phyloP scores from a whole-genome alignment of 257 asterid species.

The Gardenia jasminoides region DNA sequence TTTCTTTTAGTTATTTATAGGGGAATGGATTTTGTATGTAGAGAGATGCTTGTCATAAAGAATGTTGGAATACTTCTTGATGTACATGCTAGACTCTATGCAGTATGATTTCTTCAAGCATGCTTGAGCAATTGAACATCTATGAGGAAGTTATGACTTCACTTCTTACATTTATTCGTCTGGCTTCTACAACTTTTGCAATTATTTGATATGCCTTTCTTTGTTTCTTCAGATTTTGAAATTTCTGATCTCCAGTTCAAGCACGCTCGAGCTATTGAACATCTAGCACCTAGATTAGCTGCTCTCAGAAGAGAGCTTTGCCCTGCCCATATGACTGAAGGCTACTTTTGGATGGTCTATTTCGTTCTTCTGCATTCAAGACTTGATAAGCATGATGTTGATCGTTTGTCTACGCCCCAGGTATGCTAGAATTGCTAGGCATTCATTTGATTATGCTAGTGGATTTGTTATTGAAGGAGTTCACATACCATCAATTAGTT shows the following conservation, averaged over 20 bases:
- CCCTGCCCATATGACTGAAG: constrained; percentile 87
- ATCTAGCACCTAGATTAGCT: constrained; percentile 77
- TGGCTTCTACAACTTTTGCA: neutral
- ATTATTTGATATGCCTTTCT: constrained; percentile 19
- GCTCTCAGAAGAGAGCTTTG: constrained; percentile 95
- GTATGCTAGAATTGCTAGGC: constrained; percentile 37
- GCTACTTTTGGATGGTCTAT: constrained; percentile 98
- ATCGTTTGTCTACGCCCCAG: constrained; percentile 77
- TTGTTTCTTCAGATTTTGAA: constrained; percentile 62
- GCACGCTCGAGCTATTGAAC: constrained; percentile 81
- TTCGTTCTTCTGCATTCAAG: constrained; percentile 91
- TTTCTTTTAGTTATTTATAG: neutral
- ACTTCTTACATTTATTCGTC: neutral
- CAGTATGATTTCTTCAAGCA: neutral
- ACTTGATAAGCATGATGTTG: constrained; percentile 70
- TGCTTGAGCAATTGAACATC: no score
- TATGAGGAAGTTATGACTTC: neutral
- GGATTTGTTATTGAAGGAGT: neutral
- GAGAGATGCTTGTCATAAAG: neutral
- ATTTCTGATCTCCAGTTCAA: constrained; percentile 70
- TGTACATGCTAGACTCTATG: neutral
- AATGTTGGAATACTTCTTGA: neutral
- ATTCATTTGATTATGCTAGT: neutral
- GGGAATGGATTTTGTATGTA: neutral
- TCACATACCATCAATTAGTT: neutral